Percentiles rank a stretch among this genome's conserved stretches.
These are phyloP conservation scores for Gypsophila paniculata DNA, from an alignment of 179 eudicot genomes.

Conservation along the genomic window DNA sequence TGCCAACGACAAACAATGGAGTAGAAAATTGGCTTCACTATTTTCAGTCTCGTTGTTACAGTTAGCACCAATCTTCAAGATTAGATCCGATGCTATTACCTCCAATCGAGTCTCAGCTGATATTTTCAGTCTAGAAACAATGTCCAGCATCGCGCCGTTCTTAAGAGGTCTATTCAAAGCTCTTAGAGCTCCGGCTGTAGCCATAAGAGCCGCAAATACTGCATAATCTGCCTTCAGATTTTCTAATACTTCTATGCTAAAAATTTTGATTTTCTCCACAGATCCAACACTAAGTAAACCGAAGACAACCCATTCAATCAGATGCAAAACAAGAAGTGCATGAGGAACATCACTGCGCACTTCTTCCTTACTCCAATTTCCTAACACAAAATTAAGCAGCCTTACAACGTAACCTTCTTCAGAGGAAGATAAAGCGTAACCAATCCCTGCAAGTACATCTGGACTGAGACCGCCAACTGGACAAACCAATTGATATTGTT, in stretches of 20 bases:
- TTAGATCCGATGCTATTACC: slow-evolving; percentile 44
- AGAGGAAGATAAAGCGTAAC: slow-evolving; percentile 71
- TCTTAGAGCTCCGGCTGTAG: slow-evolving; percentile 78
- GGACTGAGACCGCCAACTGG: slow-evolving; percentile 41
- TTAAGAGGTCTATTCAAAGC: slow-evolving; percentile 47
- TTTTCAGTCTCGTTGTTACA: slow-evolving; percentile 22
- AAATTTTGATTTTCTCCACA: slow-evolving; percentile 40
- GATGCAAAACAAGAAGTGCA: slow-evolving; percentile 76
- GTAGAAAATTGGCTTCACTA: slow-evolving; percentile 36
- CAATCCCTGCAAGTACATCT: slow-evolving; percentile 74
- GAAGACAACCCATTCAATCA: slow-evolving; percentile 76
- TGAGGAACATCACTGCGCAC: slow-evolving; percentile 40
- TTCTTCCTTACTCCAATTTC: slow-evolving; percentile 51
- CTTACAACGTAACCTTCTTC: slow-evolving; percentile 39
- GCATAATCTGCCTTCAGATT: slow-evolving; percentile 37
- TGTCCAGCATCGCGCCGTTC: slow-evolving; percentile 26
- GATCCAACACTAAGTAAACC: slow-evolving; percentile 40
- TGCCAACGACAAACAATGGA: slow-evolving; percentile 67
- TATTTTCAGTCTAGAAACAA: slow-evolving; percentile 35
- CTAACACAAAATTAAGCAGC: slow-evolving; percentile 47
- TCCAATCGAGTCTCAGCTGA: slow-evolving; percentile 60
- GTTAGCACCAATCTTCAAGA: slow-evolving; percentile 29
- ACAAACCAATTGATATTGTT: slow-evolving; percentile 36
- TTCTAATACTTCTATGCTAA: slow-evolving; percentile 43
- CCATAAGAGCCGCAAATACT: slow-evolving; percentile 61